phyloP scores from a whole-genome alignment of 1,139 yeast genomes.

The Geotrichum citri-aurantii region DNA sequence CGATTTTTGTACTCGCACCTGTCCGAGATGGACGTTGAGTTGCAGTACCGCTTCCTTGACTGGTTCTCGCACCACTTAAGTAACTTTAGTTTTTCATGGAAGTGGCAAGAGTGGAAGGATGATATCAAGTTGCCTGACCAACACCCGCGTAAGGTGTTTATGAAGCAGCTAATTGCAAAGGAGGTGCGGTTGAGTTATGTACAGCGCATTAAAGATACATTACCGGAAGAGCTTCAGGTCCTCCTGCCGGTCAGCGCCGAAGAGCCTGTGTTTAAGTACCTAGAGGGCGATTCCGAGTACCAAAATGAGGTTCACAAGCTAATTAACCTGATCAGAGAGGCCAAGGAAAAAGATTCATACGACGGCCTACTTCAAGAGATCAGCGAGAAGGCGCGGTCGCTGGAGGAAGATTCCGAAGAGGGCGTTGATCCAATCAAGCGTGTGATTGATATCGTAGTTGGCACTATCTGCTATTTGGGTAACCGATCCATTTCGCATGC shows the following conservation, averaged over 20 bases:
- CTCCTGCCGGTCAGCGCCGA: conserved; percentile 45
- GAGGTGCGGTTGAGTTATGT: conserved; percentile 74
- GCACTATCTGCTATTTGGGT: conserved; percentile 75
- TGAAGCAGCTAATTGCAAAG: conserved; percentile 73
- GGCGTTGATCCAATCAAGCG: conserved; percentile 41
- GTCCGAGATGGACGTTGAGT: conserved; percentile 66
- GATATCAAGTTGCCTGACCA: conserved; percentile 34
- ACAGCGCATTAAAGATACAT: conserved; percentile 64
- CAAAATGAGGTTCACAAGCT: conserved; percentile 37
- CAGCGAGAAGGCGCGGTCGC: conserved; percentile 17
- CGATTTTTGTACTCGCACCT: conserved; percentile 71
- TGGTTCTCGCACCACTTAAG: conserved; percentile 95
- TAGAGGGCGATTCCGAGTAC: conserved; percentile 35
- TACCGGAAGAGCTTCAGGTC: conserved; percentile 65
- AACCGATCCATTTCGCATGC: conserved; percentile 87
- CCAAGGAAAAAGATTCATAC: conserved; percentile 34
- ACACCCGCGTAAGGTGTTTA: conserved; percentile 72
- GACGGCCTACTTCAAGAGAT: conserved; percentile 36
- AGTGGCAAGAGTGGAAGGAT: conserved; percentile 87
- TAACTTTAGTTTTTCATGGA: conserved; percentile 94
- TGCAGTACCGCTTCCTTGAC: conserved; percentile 66
- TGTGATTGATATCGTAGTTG: conserved; percentile 57
- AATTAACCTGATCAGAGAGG: conserved; percentile 31
- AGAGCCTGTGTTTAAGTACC: conserved; percentile 44
- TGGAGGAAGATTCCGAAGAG: conserved; percentile 28